These are phyloP conservation scores for Exophiala sp. DNA, from an alignment of 2,329 filamentous ascomycete genomes.

Conservation along the genomic window DNA sequence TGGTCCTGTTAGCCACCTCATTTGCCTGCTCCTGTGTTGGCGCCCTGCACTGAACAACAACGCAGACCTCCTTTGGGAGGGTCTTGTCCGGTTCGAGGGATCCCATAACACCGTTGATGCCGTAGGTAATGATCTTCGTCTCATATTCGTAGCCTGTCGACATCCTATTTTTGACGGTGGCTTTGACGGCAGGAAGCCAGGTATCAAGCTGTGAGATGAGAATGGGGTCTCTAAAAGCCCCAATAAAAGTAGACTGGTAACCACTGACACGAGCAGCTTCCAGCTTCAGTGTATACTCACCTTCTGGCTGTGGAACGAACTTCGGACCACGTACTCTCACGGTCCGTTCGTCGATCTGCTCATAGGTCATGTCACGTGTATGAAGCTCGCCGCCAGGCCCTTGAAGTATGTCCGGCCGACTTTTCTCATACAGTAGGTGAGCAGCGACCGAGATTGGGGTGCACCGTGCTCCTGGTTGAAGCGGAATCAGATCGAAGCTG, in stretches of 20 bases:
- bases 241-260: slow-evolving; percentile 47
- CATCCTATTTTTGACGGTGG: slow-evolving; percentile 12
- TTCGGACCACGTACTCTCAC: slow-evolving; percentile 39
- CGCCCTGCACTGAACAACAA: slow-evolving; percentile 49
- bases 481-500: slow-evolving; percentile 47
- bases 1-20: slow-evolving; percentile 41
- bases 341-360: slow-evolving; percentile 38
- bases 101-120: slow-evolving; percentile 45
- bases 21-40: slow-evolving; percentile 45
- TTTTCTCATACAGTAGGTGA: slow-evolving; percentile 54
- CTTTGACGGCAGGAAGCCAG: slow-evolving; percentile 35
- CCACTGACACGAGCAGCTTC: slow-evolving; percentile 46
- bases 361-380: slow-evolving; percentile 41
- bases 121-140: slow-evolving; percentile 43
- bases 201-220: slow-evolving; percentile 42
- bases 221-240: slow-evolving; percentile 47
- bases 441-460: slow-evolving; percentile 50
- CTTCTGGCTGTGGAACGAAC: slow-evolving; percentile 34
- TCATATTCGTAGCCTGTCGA: slow-evolving; percentile 33
- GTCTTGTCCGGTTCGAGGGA: slow-evolving; percentile 31
- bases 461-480: slow-evolving; percentile 39
- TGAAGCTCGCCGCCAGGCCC: slow-evolving; percentile 49
- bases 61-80: slow-evolving; percentile 34
- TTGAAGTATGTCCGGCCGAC: slow-evolving; percentile 47
- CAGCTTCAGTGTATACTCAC: slow-evolving; percentile 47